A percentile compares a stretch with the other conserved stretches of the same genome.
Conservation (phyloP, 1,284 basidiomycete genomes). For the Ustilago vetiveriae region DNA sequence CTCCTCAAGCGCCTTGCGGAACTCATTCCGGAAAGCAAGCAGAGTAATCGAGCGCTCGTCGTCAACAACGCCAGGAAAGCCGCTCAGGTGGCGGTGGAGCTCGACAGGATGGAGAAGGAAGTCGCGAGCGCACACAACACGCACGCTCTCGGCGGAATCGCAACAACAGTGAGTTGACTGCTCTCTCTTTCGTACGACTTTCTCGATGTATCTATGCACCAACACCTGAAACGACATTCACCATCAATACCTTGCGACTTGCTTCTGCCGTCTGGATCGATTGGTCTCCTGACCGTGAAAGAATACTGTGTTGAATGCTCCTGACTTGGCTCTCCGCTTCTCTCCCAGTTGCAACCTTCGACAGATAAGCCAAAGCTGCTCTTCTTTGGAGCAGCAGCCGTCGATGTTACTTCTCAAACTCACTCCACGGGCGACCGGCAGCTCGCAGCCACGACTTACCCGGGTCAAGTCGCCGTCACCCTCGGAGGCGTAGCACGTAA, state of each 20-base stretch:
- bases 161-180: conserved; percentile 26
- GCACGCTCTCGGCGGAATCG: conserved; percentile 27
- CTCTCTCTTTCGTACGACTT: no score
- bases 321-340: no score
- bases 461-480: conserved; percentile 78
- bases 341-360: not conserved
- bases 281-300: no score
- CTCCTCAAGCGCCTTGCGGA: conserved; percentile 84
- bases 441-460: conserved; percentile 74
- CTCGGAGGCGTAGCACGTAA: conserved; percentile 94
- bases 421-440: conserved; percentile 1
- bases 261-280: no score
- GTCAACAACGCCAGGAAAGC: conserved; percentile 91
- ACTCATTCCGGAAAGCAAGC: conserved; percentile 75
- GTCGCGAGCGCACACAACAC: conserved; percentile 16
- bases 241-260: not conserved
- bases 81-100: conserved; percentile 81
- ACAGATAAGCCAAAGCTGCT: conserved; percentile 25
- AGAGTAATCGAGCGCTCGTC: conserved; percentile 83
- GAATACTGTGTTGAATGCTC: no score
- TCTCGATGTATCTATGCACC: conserved; percentile 20
- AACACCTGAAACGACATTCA: not conserved
- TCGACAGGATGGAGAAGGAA: conserved; percentile 72
- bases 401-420: conserved; percentile 60
- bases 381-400: conserved; percentile 59